These are phyloP conservation scores for Lactifluus subvellereus DNA, from an alignment of 768 basidiomycete genomes.

Conservation along the genomic window DNA sequence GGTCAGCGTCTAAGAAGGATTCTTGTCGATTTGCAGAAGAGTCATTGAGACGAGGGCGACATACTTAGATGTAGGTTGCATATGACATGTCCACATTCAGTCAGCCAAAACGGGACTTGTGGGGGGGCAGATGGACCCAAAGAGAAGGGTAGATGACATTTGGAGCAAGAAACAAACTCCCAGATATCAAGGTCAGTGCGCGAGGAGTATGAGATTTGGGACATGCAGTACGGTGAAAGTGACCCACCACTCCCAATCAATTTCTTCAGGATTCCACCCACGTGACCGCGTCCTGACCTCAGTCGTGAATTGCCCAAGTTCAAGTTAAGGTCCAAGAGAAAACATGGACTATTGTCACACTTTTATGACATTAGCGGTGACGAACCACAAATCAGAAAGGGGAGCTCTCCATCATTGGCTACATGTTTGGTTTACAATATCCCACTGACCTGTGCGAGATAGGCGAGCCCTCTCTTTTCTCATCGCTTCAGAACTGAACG, in stretches of 20 bases:
- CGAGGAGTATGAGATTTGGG: slow-evolving; percentile 29
- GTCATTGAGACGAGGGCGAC: slow-evolving; percentile 19
- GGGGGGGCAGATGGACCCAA: slow-evolving; percentile 45
- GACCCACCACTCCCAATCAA: not conserved
- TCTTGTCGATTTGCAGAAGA: not conserved
- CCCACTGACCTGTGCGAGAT: too few relatives aligned
- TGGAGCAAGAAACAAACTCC: slow-evolving; percentile 69
- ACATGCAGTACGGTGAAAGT: slow-evolving; percentile 30
- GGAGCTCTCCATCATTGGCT: too few relatives aligned
- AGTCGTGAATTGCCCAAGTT: too few relatives aligned
- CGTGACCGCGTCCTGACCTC: too few relatives aligned
- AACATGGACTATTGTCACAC: too few relatives aligned
- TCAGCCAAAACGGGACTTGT: slow-evolving; percentile 78
- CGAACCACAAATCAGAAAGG: too few relatives aligned
- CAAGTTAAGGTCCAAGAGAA: too few relatives aligned
- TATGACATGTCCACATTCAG: slow-evolving; percentile 80
- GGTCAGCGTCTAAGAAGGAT: slow-evolving; percentile 52
- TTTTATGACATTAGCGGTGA: too few relatives aligned
- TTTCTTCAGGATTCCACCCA: too few relatives aligned
- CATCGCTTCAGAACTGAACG: too few relatives aligned
- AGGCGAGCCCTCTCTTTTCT: too few relatives aligned
- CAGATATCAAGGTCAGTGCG: slow-evolving; percentile 56
- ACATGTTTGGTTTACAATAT: too few relatives aligned
- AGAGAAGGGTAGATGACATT: slow-evolving; percentile 63
- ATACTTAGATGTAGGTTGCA: slow-evolving; percentile 84